These are phyloP conservation scores for Microsporum audouinii DNA, from an alignment of 2,329 filamentous ascomycete species.

Conservation along the genomic window DNA sequence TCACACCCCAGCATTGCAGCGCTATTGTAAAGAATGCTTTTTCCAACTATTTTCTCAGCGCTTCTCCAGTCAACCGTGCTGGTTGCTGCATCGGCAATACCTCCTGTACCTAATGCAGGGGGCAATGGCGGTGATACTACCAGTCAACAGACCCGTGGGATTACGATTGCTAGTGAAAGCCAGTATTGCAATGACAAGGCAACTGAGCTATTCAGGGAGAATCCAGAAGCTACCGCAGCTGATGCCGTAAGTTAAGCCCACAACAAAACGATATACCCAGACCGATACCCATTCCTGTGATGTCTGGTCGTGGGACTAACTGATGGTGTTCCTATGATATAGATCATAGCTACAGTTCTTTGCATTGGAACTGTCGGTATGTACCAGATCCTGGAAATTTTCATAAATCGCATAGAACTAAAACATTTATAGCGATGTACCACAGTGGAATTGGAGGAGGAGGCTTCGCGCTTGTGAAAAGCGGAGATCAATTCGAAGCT, in stretches of 20 bases:
- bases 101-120: neutral
- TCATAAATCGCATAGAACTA: neutral
- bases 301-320: neutral
- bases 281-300: neutral
- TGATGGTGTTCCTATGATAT: neutral
- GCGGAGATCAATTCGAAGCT: slow-evolving; percentile 62
- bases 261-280: neutral
- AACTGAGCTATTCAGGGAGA: slow-evolving; percentile 45
- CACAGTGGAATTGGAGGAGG: slow-evolving; percentile 77
- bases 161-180: slow-evolving; percentile 49
- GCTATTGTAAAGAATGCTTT: neutral
- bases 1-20: neutral
- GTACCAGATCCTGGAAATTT: slow-evolving; percentile 8
- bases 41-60: neutral
- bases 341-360: slow-evolving; percentile 59
- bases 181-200: slow-evolving; percentile 58
- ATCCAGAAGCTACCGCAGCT: slow-evolving; percentile 54
- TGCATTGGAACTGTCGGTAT: slow-evolving; percentile 60
- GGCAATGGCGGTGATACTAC: neutral
- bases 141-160: neutral
- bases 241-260: slow-evolving; percentile 45
- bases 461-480: slow-evolving; percentile 66
- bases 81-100: neutral
- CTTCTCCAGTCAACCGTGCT: neutral
- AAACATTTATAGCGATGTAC: slow-evolving; percentile 48